These are phyloP conservation scores for Penicillium sp. DNA, from an alignment of 2,329 filamentous ascomycete species.

Conservation along the genomic window DNA sequence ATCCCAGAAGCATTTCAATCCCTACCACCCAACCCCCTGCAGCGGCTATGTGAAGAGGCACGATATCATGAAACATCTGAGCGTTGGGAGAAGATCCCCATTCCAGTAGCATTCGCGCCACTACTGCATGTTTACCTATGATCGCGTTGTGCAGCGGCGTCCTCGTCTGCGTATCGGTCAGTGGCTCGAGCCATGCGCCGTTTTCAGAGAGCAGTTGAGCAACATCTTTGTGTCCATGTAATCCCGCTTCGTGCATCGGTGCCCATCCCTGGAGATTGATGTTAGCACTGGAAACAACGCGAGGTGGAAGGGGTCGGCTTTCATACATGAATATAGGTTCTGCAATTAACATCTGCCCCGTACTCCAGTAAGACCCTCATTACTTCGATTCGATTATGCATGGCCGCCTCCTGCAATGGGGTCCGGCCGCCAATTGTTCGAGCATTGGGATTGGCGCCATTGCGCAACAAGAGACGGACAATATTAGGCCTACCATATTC, in stretches of 20 bases:
- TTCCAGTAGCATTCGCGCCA: background rate
- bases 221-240: background rate
- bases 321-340: background rate
- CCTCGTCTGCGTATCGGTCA: background rate
- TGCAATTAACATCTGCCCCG: conserved; percentile 1
- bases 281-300: too few relatives aligned
- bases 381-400: background rate
- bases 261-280: background rate
- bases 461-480: conserved; percentile 8
- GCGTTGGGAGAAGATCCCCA: background rate
- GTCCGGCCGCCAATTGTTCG: conserved; percentile 2
- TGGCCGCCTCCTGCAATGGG: conserved; percentile 1
- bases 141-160: background rate
- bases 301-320: background rate
- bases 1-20: background rate
- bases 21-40: conserved; percentile 6
- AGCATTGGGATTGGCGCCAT: conserved; percentile 12
- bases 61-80: conserved; percentile 8
- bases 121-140: background rate
- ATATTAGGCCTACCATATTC: background rate
- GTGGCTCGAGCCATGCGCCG: background rate
- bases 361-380: conserved; percentile 1
- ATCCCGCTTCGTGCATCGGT: background rate
- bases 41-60: conserved; percentile 10
- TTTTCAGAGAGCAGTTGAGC: background rate